These are phyloP conservation scores for Conoideocrella luteorostrata DNA, from an alignment of 2,329 filamentous ascomycete genomes.

Conservation along the genomic window DNA sequence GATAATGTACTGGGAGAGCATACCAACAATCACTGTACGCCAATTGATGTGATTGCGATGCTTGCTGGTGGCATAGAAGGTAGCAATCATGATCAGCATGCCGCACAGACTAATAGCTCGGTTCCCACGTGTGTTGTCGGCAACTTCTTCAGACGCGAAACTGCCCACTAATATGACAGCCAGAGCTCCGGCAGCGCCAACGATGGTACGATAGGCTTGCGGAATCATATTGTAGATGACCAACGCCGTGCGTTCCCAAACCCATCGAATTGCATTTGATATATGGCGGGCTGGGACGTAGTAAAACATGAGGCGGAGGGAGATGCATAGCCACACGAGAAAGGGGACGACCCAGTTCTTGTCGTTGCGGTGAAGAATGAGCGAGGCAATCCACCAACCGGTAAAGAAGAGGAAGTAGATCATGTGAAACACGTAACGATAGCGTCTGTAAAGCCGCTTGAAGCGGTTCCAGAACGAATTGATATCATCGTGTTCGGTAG, in stretches of 20 bases:
- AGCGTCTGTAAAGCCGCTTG: slow-evolving; percentile 36
- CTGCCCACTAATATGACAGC: slow-evolving; percentile 70
- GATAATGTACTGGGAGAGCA: slow-evolving; percentile 82
- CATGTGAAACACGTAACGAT: slow-evolving; percentile 40
- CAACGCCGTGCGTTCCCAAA: slow-evolving; percentile 62
- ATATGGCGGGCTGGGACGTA: slow-evolving; percentile 63
- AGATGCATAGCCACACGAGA: slow-evolving; percentile 69
- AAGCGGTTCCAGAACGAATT: slow-evolving; percentile 14
- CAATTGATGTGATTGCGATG: slow-evolving; percentile 60
- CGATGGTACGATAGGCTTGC: slow-evolving; percentile 54
- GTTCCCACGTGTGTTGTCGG: slow-evolving; percentile 72
- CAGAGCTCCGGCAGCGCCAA: slow-evolving; percentile 58
- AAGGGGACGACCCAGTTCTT: slow-evolving; percentile 81
- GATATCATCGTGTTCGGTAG: slow-evolving; percentile 11
- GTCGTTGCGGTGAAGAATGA: slow-evolving; percentile 65
- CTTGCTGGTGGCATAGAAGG: slow-evolving; percentile 65
- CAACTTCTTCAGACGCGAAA: slow-evolving; percentile 64
- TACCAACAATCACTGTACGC: slow-evolving; percentile 81
- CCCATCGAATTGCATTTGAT: slow-evolving; percentile 57
- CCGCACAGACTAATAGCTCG: slow-evolving; percentile 78
- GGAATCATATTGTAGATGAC: slow-evolving; percentile 58
- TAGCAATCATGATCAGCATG: slow-evolving; percentile 60
- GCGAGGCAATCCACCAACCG: slow-evolving; percentile 69
- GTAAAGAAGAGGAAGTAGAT: slow-evolving; percentile 38
- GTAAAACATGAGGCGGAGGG: slow-evolving; percentile 66